Evolutionary conservation across 1,139 yeast genomes (phyloP), one percentile per base, ranked within the genome.

Genomic region (Yamadazyma blattariae): DNA sequence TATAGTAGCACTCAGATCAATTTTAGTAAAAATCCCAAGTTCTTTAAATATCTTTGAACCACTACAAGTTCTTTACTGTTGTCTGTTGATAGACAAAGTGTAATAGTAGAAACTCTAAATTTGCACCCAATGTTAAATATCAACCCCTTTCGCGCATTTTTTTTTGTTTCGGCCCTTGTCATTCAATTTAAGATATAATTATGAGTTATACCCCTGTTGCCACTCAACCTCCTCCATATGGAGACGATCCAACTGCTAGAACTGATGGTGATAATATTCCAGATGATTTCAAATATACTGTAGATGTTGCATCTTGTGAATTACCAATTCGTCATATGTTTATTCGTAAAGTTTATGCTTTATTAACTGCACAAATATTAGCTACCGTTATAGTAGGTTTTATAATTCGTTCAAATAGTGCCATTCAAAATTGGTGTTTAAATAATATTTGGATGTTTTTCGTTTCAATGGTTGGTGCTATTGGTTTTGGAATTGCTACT

Each of bases 271-370:
- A 71, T 48, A 58, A 67, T 46, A 51, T 77, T 32, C 84, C 84
- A 3, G 95, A 87, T 51, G 95, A 87, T 59, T 88, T 87, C 75
- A 88, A 88, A 56, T 87, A 82, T 59, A 78, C 86, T 23, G 85
- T 84, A 8, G 74, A 76, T 39, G 95, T 88, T 19, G 79, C 89
- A 6, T 79, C 84, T 21, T 86, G 95, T 61, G 87, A 83, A 42
- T 64, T 86, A 34, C 77, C 84, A 8, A 69, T 88, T 26, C 77
- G 96, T 46, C 87, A 82, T 48, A 71, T 82, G 54, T 88, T 88
- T 52, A 64, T 86, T 45, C 73, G 90, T 43, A 85, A 84, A 53
- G 96, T 88, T 9, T 88, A 88, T 57, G 67, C 89, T 3, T 71
- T 88, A 38, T 69, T 88, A 34, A 62, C 82, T 5, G 61, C 74